Evolutionary conservation across 1,139 yeast genomes (phyloP), one percentile per base, ranked within the genome.

Genomic region (Saccharomyces hybrid): DNA sequence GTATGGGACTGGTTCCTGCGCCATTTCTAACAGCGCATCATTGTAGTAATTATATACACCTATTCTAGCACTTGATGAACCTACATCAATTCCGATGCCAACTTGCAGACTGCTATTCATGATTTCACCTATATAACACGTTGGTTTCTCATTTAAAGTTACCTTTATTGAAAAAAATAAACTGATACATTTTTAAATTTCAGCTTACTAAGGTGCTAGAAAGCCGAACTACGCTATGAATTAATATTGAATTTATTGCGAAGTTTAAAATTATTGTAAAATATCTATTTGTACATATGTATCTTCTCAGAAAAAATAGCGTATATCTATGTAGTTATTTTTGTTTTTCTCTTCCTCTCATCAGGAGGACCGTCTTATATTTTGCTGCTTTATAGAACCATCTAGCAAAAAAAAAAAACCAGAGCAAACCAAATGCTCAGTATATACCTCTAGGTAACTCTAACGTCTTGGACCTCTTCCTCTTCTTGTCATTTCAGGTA

Each of bases 401-500:
- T 46, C 31, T 31, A 23, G 31, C 20, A 14, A n/a, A 31, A 23
- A 23, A 23, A 23, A 23, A 23, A 32, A 31, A 32, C 25, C 32
- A 34, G 44, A 16, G 6, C 25, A 27, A 16, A 13, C 41, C 8
- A 50, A 34, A 44, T 48, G 26, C 23, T 31, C 27, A 11, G n/a
- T 28, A 26, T 50, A 44, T 34, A n/a, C 20, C 13, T 42, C 50
- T 50, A 53, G 46, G 32, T 34, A n/a, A 27, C 13, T 32, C 50
- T 50, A 53, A 51, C 56, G 58, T 53, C 68, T 64, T 47, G 67
- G 62, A 52, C 71, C 74, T 67, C 85, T 79, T 27, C 83, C 84
- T 69, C 89, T 78, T 76, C 84, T 83, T 14, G 84, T 80, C 78
- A 88, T 78, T 64, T 87, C 93, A 8, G 99, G 99, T 55, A 89